A percentile compares a stretch with the other conserved stretches of the same genome.
Conservation (phyloP, 2,329 filamentous ascomycete species). For the Trichoderma oligosporum region DNA sequence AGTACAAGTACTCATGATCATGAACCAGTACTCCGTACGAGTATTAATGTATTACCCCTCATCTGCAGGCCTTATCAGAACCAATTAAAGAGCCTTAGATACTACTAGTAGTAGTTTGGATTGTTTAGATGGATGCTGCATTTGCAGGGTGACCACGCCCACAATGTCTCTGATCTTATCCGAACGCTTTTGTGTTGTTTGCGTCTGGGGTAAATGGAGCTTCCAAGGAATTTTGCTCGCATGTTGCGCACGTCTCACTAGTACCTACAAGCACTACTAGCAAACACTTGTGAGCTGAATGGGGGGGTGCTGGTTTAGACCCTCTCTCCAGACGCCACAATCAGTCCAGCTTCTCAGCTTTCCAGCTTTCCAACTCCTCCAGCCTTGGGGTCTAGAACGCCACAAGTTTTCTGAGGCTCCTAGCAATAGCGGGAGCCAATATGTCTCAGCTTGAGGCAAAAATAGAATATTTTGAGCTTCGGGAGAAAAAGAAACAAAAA, state of each 20-base stretch:
- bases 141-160: constrained; percentile 5
- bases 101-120: no score
- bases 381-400: background rate
- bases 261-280: no score
- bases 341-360: background rate
- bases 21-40: no score
- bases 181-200: no score
- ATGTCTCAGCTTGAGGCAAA: background rate
- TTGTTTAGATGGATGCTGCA: no score
- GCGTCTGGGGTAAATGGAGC: background rate
- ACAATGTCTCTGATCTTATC: constrained; percentile 2
- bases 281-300: no score
- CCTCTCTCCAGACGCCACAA: background rate
- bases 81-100: no score
- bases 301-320: no score
- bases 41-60: background rate
- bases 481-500: background rate
- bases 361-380: background rate
- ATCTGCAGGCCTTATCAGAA: background rate
- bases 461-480: constrained; percentile 9
- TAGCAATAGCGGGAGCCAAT: background rate
- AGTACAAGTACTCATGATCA: no score
- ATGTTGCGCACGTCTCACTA: background rate
- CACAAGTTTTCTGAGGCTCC: no score
- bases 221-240: no score